Conservation (phyloP, 2,329 filamentous ascomycete genomes). For the Aaosphaeria arxii region DNA sequence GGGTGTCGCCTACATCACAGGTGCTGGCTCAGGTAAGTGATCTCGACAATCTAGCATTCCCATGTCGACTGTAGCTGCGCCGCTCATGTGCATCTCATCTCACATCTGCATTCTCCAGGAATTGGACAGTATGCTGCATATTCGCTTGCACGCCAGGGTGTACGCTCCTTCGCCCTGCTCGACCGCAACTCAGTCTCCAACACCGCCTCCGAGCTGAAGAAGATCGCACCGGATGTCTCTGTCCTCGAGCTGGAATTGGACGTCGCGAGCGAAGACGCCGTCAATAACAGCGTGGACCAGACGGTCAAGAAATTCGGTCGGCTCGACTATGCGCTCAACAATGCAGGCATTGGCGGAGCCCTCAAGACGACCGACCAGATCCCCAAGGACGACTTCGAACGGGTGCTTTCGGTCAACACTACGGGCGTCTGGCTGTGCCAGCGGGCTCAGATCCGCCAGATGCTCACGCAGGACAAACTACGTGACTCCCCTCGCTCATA, state of each 20-base stretch:
- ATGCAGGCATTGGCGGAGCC: slow-evolving; percentile 50
- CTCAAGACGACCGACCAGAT: slow-evolving; percentile 46
- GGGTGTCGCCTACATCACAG: slow-evolving; percentile 50
- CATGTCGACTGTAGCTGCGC: no score
- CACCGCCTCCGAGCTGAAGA: slow-evolving; percentile 34
- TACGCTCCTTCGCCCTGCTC: slow-evolving; percentile 46
- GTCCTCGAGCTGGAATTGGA: slow-evolving; percentile 45
- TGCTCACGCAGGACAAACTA: slow-evolving; percentile 49
- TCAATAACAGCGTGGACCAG: slow-evolving; percentile 44
- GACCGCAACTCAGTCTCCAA: slow-evolving; percentile 42
- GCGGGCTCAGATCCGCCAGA: slow-evolving; percentile 50
- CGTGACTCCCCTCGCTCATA: slow-evolving; percentile 30
- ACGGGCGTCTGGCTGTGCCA: slow-evolving; percentile 59
- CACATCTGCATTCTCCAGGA: slow-evolving; percentile 29
- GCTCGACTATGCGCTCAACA: slow-evolving; percentile 56
- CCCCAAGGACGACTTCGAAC: slow-evolving; percentile 48
- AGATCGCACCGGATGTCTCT: slow-evolving; percentile 39
- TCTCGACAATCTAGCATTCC: background rate
- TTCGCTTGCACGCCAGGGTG: slow-evolving; percentile 48
- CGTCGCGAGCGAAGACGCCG: slow-evolving; percentile 43
- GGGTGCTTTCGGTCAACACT: slow-evolving; percentile 53
- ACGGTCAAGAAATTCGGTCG: slow-evolving; percentile 49
- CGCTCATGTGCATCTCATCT: no score
- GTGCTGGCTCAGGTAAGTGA: slow-evolving; percentile 44
- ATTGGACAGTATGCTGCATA: slow-evolving; percentile 50